These are phyloP conservation scores for Triticum dicoccoides DNA, from an alignment of 176 grass and related monocot genomes.

Conservation along the genomic window DNA sequence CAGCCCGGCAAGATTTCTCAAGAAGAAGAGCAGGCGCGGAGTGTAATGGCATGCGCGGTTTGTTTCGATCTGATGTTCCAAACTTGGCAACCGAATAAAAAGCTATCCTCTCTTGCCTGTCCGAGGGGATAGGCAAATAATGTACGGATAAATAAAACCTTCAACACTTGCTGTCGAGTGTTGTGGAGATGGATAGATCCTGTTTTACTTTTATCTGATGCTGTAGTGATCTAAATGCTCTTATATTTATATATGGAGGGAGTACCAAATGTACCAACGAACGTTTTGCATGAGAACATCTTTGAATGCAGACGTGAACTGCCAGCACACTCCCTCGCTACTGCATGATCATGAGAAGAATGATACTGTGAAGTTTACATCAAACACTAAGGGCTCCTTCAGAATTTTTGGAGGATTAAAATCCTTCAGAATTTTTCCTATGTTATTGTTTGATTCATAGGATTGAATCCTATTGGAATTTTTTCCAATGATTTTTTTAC, in stretches of 20 bases:
- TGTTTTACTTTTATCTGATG: background rate
- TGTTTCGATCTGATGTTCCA: background rate
- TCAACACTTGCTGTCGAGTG: background rate
- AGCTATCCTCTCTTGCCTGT: background rate
- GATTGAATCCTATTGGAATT: too few species aligned
- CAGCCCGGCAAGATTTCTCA: slow-evolving; percentile 63
- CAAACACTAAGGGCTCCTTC: background rate
- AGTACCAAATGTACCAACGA: background rate
- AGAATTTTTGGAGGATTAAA: too few species aligned
- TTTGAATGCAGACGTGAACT: background rate
- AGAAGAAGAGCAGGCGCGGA: slow-evolving; percentile 31
- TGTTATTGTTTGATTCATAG: too few species aligned
- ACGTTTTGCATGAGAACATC: background rate
- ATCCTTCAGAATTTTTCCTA: too few species aligned
- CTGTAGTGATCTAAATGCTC: background rate
- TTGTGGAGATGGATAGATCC: background rate
- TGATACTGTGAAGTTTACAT: background rate
- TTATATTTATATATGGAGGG: too few species aligned
- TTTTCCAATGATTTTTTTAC: too few species aligned
- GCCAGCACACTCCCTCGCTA: background rate
- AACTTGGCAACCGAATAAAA: slow-evolving; percentile 24
- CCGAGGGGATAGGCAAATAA: background rate
- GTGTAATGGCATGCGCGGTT: slow-evolving; percentile 1
- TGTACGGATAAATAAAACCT: slow-evolving; percentile 26
- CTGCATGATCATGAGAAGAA: background rate